Evolutionary conservation across 768 basidiomycete species (phyloP).

Genomic region (Pluteus cervinus): DNA sequence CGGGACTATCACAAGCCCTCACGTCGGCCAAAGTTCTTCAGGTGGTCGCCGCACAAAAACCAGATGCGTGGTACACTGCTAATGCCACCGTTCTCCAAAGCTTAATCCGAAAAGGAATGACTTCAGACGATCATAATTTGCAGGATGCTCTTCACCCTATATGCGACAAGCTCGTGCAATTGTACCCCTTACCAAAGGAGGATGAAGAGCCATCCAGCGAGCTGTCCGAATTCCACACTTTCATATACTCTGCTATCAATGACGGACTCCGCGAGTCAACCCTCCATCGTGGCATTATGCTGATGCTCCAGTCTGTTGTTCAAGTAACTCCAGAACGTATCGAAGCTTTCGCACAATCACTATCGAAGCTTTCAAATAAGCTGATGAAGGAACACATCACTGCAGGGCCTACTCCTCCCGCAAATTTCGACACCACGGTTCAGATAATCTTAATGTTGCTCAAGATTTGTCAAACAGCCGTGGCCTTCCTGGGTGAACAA

Average conservation of each 20-base stretch:
- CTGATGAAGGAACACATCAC: slow-evolving; percentile 84
- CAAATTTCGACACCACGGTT: slow-evolving; percentile 56
- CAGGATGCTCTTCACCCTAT: slow-evolving; percentile 81
- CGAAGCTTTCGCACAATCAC: slow-evolving; percentile 65
- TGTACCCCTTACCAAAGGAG: slow-evolving; percentile 74
- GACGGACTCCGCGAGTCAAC: slow-evolving; percentile 75
- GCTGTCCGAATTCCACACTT: slow-evolving; percentile 71
- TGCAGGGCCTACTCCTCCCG: slow-evolving; percentile 38
- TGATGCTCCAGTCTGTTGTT: slow-evolving; percentile 84
- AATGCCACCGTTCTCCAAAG: slow-evolving; percentile 74
- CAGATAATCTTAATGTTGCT: slow-evolving; percentile 73
- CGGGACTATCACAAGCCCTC: slow-evolving; percentile 59
- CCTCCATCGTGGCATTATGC: slow-evolving; percentile 70
- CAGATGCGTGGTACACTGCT: slow-evolving; percentile 71
- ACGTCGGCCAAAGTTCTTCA: slow-evolving; percentile 86
- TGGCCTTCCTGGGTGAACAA: slow-evolving; percentile 83
- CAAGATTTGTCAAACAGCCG: slow-evolving; percentile 77
- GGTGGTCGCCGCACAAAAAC: slow-evolving; percentile 76
- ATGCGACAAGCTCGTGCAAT: slow-evolving; percentile 70
- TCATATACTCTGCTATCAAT: slow-evolving; percentile 64
- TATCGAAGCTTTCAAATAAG: slow-evolving; percentile 82
- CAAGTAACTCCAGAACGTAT: slow-evolving; percentile 76
- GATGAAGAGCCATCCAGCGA: slow-evolving; percentile 73
- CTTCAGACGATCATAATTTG: slow-evolving; percentile 71
- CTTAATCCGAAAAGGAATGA: slow-evolving; percentile 81